These are phyloP conservation scores for Rugonectria rugulosa DNA, from an alignment of 2,329 filamentous ascomycete genomes.

Conservation along the genomic window DNA sequence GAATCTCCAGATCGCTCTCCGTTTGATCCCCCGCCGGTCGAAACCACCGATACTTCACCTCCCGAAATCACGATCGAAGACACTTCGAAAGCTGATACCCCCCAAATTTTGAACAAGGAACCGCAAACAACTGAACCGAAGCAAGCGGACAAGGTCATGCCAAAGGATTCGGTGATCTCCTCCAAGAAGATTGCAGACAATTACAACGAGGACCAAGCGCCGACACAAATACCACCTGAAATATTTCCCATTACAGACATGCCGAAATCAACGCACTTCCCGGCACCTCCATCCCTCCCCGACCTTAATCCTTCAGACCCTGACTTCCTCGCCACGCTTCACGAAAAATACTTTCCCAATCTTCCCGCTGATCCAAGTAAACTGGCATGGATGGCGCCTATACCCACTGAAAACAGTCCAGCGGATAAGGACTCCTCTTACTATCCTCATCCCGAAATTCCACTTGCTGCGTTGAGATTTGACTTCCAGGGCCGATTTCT, in stretches of 20 bases:
- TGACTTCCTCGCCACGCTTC: conserved; percentile 83
- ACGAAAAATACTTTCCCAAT: conserved; percentile 91
- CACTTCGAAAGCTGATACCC: conserved; percentile 22
- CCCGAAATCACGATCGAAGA: conserved; percentile 49
- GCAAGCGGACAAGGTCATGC: not conserved
- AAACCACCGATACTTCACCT: conserved; percentile 21
- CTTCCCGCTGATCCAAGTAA: conserved; percentile 85
- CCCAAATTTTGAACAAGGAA: conserved; percentile 6
- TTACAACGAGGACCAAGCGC: conserved; percentile 53
- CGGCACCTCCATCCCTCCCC: conserved; percentile 60
- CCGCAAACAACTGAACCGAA: not conserved
- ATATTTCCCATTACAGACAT: conserved; percentile 52
- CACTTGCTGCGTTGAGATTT: conserved; percentile 83
- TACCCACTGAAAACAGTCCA: conserved; percentile 68
- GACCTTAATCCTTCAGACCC: conserved; percentile 85
- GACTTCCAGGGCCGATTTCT: conserved; percentile 84
- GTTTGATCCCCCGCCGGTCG: conserved; percentile 48
- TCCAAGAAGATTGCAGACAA: conserved; percentile 40
- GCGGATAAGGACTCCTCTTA: conserved; percentile 79
- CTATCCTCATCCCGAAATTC: conserved; percentile 78
- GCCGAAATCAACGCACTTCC: conserved; percentile 66
- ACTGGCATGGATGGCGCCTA: conserved; percentile 87
- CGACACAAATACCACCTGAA: conserved; percentile 50
- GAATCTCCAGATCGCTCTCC: conserved; percentile 57
- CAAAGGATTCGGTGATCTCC: conserved; percentile 8